phyloP scores from a whole-genome alignment of 441 rosid genomes.

The Corymbia calophylla region DNA sequence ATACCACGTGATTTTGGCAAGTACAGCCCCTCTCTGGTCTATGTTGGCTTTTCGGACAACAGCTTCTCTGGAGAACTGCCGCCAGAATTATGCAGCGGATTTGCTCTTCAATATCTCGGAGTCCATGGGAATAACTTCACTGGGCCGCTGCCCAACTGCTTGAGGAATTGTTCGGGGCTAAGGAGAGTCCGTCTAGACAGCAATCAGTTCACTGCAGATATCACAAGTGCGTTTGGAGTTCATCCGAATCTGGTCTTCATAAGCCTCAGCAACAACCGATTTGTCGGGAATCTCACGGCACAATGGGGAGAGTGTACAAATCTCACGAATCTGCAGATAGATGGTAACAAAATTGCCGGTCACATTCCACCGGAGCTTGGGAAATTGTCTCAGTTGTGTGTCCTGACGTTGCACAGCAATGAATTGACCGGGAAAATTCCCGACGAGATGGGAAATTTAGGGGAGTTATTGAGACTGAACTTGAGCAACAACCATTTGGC shows the following conservation, averaged over 20 bases:
- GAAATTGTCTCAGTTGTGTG: conserved; percentile 23
- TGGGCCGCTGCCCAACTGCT: too few relatives aligned
- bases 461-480: not conserved
- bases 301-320: conserved; percentile 46
- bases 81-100: too few relatives aligned
- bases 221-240: conserved; percentile 49
- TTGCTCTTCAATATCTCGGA: too few relatives aligned
- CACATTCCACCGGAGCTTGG: conserved; percentile 45
- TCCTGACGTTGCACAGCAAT: conserved; percentile 34
- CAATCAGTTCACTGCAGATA: conserved; percentile 45
- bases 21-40: conserved; percentile 13
- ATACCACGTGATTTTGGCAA: conserved; percentile 24
- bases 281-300: conserved; percentile 16
- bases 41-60: conserved; percentile 61
- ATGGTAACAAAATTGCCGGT: conserved; percentile 43
- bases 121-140: too few relatives aligned
- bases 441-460: conserved; percentile 32
- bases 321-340: conserved; percentile 40
- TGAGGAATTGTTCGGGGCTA: too few relatives aligned
- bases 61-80: conserved; percentile 48
- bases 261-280: too few relatives aligned
- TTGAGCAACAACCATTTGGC: not conserved
- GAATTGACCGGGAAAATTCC: conserved; percentile 41
- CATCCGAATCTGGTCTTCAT: conserved; percentile 29
- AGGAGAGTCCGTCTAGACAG: conserved; percentile 23